Conservation (phyloP, 2,329 filamentous ascomycete genomes). For the Myriosclerotinia scirpicola region DNA sequence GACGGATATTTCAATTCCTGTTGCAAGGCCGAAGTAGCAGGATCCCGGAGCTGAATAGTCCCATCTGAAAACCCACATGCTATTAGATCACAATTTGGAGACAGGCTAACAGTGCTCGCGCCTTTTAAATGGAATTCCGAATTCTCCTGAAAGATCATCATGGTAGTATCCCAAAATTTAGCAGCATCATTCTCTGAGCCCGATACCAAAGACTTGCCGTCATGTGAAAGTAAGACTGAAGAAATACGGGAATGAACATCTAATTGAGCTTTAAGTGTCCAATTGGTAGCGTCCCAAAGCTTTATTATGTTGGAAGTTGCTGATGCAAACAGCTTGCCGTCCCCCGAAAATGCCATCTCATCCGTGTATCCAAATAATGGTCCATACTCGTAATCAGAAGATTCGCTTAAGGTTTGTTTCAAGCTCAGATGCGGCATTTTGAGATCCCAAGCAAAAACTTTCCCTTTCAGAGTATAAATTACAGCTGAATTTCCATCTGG, state of each 20-base stretch:
- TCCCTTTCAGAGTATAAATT: too few species aligned
- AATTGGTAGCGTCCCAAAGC: too few species aligned
- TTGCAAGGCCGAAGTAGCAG: conserved; percentile 17
- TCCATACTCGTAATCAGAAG: too few species aligned
- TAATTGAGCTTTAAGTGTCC: too few species aligned
- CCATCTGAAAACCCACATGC: background rate
- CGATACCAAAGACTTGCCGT: background rate
- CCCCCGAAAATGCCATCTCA: too few species aligned
- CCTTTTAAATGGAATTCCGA: background rate
- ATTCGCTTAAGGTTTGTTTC: too few species aligned
- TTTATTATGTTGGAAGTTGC: too few species aligned
- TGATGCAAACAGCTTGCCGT: too few species aligned
- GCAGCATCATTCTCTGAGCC: background rate
- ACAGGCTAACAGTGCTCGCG: background rate
- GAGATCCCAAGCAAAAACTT: too few species aligned
- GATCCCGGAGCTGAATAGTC: conserved; percentile 21
- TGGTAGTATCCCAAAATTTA: background rate
- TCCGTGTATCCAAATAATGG: too few species aligned
- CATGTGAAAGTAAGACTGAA: background rate
- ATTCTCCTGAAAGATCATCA: background rate
- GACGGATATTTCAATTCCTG: conserved; percentile 22
- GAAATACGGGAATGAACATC: background rate
- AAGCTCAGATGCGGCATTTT: too few species aligned
- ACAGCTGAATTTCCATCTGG: too few species aligned
- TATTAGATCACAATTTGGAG: background rate